These are phyloP conservation scores for Aspergillus jensenii DNA, from an alignment of 2,329 filamentous ascomycete species.

Conservation along the genomic window DNA sequence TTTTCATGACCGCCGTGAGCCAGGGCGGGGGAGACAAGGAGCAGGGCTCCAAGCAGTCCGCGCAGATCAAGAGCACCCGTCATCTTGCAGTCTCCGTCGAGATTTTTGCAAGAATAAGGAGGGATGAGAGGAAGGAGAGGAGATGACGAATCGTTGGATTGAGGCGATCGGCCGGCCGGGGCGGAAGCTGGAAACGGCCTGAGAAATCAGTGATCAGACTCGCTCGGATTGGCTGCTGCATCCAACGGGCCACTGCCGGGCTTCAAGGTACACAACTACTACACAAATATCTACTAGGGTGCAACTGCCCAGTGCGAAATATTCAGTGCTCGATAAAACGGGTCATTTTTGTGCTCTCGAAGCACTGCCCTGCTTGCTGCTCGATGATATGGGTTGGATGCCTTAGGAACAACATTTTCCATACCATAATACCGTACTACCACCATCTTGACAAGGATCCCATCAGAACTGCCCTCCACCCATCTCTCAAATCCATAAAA, in stretches of 20 bases:
- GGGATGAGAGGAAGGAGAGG: neutral
- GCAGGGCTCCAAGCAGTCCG: conserved; percentile 26
- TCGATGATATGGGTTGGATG: neutral
- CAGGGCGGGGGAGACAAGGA: conserved; percentile 28
- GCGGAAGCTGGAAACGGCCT: neutral
- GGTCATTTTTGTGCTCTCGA: neutral
- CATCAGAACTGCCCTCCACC: neutral
- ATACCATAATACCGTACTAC: neutral
- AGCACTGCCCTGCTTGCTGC: neutral
- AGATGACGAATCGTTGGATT: conserved; percentile 3
- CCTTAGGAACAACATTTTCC: neutral
- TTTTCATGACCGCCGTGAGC: conserved; percentile 57
- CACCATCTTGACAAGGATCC: neutral
- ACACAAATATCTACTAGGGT: neutral
- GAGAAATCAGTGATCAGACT: conserved; percentile 7
- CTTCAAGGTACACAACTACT: neutral
- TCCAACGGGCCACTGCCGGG: neutral
- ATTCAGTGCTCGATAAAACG: neutral
- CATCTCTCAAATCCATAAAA: neutral
- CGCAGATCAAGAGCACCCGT: conserved; percentile 18
- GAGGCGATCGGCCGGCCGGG: neutral
- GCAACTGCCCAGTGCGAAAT: neutral
- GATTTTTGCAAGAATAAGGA: neutral
- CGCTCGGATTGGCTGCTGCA: conserved; percentile 13
- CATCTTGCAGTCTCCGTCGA: conserved; percentile 8